Conservation (phyloP, 768 basidiomycete genomes). For the Agrocybe pediades region DNA sequence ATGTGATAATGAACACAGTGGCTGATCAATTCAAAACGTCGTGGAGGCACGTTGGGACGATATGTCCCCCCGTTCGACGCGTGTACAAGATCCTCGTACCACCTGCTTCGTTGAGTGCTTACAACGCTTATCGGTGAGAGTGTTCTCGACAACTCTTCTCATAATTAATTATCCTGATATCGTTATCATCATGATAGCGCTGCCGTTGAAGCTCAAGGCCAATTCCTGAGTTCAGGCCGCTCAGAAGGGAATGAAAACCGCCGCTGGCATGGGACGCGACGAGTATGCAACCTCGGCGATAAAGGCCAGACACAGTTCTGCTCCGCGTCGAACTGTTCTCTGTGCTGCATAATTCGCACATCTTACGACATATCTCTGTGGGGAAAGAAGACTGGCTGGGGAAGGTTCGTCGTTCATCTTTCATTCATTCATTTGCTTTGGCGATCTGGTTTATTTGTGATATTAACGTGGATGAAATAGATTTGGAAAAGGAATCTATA, state of each 20-base stretch:
- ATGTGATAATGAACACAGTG: too few species aligned
- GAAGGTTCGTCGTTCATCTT: slow-evolving; percentile 48
- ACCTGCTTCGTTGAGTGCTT: slow-evolving; percentile 49
- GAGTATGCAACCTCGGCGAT: slow-evolving; percentile 67
- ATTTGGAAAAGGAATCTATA: slow-evolving; percentile 73
- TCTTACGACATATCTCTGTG: slow-evolving; percentile 66
- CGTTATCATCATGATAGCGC: slow-evolving; percentile 33
- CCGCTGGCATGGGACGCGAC: slow-evolving; percentile 73
- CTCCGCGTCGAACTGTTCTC: slow-evolving; percentile 54
- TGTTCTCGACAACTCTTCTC: background rate
- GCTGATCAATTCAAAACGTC: slow-evolving; percentile 68
- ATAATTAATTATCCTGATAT: background rate
- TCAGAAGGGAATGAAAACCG: slow-evolving; percentile 73
- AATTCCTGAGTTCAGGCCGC: slow-evolving; percentile 53
- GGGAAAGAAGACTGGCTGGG: slow-evolving; percentile 75
- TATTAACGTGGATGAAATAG: slow-evolving; percentile 29
- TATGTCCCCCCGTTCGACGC: slow-evolving; percentile 57
- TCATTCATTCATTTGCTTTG: background rate
- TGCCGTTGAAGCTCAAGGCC: slow-evolving; percentile 59
- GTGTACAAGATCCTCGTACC: slow-evolving; percentile 67
- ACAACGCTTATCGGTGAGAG: slow-evolving; percentile 62
- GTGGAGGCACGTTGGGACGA: slow-evolving; percentile 60
- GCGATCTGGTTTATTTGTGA: background rate
- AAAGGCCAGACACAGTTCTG: slow-evolving; percentile 59
- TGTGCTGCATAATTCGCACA: slow-evolving; percentile 64